These are phyloP conservation scores for Podosphaera xanthii DNA, from an alignment of 2,329 filamentous ascomycete genomes.

Conservation along the genomic window DNA sequence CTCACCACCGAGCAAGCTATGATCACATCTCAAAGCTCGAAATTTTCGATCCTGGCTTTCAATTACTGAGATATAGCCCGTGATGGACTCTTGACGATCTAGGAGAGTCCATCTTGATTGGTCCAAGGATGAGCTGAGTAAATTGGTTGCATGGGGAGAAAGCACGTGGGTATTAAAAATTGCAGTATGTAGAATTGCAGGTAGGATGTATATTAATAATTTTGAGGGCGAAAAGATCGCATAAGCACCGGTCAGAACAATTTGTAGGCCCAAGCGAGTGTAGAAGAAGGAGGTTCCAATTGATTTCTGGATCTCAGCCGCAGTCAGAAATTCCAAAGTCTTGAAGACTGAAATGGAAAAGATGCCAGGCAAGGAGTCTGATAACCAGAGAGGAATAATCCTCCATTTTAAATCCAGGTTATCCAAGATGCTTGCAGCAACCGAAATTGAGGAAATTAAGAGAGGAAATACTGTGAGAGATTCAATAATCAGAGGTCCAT, in stretches of 20 bases:
- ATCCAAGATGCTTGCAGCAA: slow-evolving; percentile 42
- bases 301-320: slow-evolving; percentile 21
- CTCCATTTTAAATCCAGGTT: slow-evolving; percentile 27
- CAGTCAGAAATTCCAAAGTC: slow-evolving; percentile 17
- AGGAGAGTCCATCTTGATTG: slow-evolving; percentile 50
- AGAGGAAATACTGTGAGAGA: slow-evolving; percentile 48
- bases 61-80: slow-evolving; percentile 79
- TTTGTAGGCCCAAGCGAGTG: slow-evolving; percentile 49
- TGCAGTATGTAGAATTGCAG: slow-evolving; percentile 49
- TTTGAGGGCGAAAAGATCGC: slow-evolving; percentile 45
- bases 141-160: slow-evolving; percentile 31
- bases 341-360: slow-evolving; percentile 43
- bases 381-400: slow-evolving; percentile 26
- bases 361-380: slow-evolving; percentile 41
- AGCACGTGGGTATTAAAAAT: slow-evolving; percentile 54
- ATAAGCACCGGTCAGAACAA: slow-evolving; percentile 42
- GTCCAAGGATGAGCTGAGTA: slow-evolving; percentile 42
- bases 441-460: slow-evolving; percentile 37
- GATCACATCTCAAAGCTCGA: slow-evolving; percentile 73
- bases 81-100: slow-evolving; percentile 64
- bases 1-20: slow-evolving; percentile 80
- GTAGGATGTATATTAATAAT: slow-evolving; percentile 40
- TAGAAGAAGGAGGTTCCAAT: slow-evolving; percentile 41
- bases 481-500: slow-evolving; percentile 59
- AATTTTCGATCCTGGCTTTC: slow-evolving; percentile 51